These are phyloP conservation scores for Leccinum longicurvipes DNA, from an alignment of 768 basidiomycete species.

Conservation along the genomic window DNA sequence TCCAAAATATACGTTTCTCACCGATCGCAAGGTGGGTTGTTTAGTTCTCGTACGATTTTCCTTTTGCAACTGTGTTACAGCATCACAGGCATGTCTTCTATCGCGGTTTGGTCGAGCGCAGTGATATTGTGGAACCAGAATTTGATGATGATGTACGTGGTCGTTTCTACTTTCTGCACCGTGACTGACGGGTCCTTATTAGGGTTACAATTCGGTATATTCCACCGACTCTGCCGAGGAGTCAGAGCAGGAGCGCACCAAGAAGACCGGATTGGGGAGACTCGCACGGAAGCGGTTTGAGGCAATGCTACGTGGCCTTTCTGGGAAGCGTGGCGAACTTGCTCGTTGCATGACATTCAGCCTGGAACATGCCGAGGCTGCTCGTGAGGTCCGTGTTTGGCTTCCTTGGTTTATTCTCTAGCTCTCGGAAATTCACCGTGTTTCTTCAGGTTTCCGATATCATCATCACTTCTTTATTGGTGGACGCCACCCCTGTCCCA, in stretches of 20 bases:
- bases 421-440: constrained; percentile 1
- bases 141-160: constrained; percentile 74
- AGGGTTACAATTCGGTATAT: constrained; percentile 87
- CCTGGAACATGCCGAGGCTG: constrained; percentile 93
- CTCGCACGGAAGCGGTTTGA: constrained; percentile 84
- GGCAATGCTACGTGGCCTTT: constrained; percentile 82
- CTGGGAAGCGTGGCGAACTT: constrained; percentile 84
- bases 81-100: constrained; percentile 72
- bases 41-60: neutral
- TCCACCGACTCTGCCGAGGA: constrained; percentile 95
- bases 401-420: neutral
- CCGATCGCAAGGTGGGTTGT: constrained; percentile 47
- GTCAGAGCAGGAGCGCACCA: constrained; percentile 78
- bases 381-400: constrained; percentile 65
- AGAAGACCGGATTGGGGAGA: constrained; percentile 75
- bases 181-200: constrained; percentile 9
- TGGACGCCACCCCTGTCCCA: constrained; percentile 95
- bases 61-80: constrained; percentile 34
- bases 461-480: constrained; percentile 82
- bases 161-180: constrained; percentile 1
- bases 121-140: constrained; percentile 54
- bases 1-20: constrained; percentile 78
- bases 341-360: constrained; percentile 98
- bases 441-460: constrained; percentile 77
- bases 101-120: constrained; percentile 61